Evolutionary conservation across 352 stramenopile species (phyloP).

Genomic region (Phytopythium helicoides): DNA sequence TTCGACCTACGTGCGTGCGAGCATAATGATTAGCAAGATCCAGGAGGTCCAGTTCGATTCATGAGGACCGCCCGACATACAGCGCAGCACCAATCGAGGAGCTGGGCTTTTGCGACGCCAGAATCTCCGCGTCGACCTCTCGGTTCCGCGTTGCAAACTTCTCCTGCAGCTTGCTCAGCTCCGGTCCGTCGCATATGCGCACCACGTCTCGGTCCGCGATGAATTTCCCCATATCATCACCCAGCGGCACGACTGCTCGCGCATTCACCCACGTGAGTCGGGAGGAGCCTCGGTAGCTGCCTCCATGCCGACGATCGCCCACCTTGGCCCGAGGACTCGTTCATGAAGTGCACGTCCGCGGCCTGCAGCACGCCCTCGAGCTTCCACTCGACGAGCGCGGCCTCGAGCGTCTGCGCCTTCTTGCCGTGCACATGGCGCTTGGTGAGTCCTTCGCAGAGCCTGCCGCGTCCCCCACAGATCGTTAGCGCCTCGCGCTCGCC

Average conservation of each 20-base stretch:
- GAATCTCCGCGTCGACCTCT: slow-evolving; percentile 62
- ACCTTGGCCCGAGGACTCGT: slow-evolving; percentile 68
- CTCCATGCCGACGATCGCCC: neutral
- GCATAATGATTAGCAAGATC: neutral
- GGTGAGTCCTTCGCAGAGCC: slow-evolving; percentile 69
- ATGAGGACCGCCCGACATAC: slow-evolving; percentile 31
- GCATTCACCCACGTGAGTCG: neutral
- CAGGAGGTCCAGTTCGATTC: neutral
- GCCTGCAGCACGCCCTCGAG: slow-evolving; percentile 36
- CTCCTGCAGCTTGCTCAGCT: slow-evolving; percentile 60
- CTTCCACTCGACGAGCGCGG: slow-evolving; percentile 44
- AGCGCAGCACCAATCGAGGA: slow-evolving; percentile 48
- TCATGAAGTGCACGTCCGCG: slow-evolving; percentile 59
- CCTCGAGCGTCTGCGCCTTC: slow-evolving; percentile 45
- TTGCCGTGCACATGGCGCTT: slow-evolving; percentile 55
- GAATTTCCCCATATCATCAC: slow-evolving; percentile 55
- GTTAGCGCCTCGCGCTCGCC: neutral
- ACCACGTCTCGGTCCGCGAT: slow-evolving; percentile 73
- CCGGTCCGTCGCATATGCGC: slow-evolving; percentile 52
- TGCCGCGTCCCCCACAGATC: slow-evolving; percentile 11
- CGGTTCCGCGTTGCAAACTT: slow-evolving; percentile 65
- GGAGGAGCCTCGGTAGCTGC: too few relatives aligned
- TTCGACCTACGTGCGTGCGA: slow-evolving; percentile 35
- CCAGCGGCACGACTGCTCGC: slow-evolving; percentile 41
- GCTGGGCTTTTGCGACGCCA: slow-evolving; percentile 41